Percentiles rank a stretch among this genome's conserved stretches.
phyloP scores from a whole-genome alignment of 2,329 filamentous ascomycete genomes.

The Sporothrix luriei region DNA sequence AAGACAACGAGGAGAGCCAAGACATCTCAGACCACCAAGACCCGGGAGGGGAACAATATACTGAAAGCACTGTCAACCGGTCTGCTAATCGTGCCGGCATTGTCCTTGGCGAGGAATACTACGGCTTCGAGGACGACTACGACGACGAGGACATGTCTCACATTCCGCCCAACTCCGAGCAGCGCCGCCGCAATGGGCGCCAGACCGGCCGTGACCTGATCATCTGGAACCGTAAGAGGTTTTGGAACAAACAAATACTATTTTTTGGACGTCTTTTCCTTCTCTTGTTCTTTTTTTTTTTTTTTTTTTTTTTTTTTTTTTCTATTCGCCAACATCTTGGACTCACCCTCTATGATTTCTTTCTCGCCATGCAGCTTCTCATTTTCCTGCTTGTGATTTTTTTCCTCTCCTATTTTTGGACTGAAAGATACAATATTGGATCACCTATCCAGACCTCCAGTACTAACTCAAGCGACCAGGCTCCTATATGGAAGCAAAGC shows the following conservation, averaged over 20 bases:
- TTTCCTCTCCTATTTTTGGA: background rate
- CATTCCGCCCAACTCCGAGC: constrained; percentile 32
- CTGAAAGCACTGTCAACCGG: background rate
- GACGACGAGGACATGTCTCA: constrained; percentile 31
- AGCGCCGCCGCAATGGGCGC: constrained; percentile 41
- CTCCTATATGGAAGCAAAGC: constrained; percentile 52
- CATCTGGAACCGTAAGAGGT: constrained; percentile 49
- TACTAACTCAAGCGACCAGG: constrained; percentile 40
- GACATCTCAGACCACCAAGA: background rate
- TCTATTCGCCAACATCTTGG: background rate
- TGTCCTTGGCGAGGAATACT: background rate
- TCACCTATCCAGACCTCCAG: background rate
- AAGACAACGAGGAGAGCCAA: constrained; percentile 9
- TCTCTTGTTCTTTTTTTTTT: background rate
- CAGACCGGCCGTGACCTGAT: constrained; percentile 46
- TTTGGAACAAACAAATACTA: constrained; percentile 28
- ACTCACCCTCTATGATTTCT: background rate
- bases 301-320: background rate
- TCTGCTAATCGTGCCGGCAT: background rate
- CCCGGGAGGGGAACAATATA: background rate
- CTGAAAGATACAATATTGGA: background rate
- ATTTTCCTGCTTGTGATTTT: background rate
- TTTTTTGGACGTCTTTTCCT: constrained; percentile 11
- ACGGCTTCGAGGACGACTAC: constrained; percentile 16
- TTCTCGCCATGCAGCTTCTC: background rate